Conservation (phyloP, 2,329 filamentous ascomycete genomes). For the Botryosphaeria dothidea region DNA sequence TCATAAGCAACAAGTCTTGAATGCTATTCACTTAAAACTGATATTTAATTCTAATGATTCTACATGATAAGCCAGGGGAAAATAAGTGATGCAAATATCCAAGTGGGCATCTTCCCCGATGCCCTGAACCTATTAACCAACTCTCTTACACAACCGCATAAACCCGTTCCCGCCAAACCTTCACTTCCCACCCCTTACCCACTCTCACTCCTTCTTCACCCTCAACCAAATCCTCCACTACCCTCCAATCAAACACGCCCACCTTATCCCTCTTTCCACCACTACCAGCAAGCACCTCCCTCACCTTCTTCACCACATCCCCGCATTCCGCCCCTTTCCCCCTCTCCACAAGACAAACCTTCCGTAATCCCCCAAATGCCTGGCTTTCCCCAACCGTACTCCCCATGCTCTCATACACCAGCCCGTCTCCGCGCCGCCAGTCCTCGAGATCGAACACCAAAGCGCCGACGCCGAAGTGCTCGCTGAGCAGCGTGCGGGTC, state of each 20-base stretch:
- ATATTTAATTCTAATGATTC: neutral
- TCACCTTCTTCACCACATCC: neutral
- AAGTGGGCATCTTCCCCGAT: neutral
- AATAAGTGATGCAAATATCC: neutral
- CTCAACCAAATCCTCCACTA: slow-evolving; percentile 10
- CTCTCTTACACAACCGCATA: neutral
- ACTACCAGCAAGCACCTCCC: neutral
- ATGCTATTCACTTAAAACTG: too few relatives aligned
- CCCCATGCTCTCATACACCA: neutral
- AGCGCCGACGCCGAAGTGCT: neutral
- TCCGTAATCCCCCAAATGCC: neutral
- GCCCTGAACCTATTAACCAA: neutral
- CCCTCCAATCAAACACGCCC: slow-evolving; percentile 7
- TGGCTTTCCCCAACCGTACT: slow-evolving; percentile 9
- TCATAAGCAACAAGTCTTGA: too few relatives aligned
- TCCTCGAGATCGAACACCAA: neutral
- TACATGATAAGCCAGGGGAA: too few relatives aligned
- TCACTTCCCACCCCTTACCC: neutral
- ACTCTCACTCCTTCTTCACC: neutral
- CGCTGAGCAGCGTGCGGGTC: neutral
- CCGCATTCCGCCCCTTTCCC: neutral
- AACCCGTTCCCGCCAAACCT: neutral
- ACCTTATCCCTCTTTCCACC: neutral
- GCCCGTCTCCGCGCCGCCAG: slow-evolving; percentile 1
- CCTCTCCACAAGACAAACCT: neutral